Percentiles rank a stretch among this genome's conserved stretches.
These are phyloP conservation scores for Marasmius tenuissimus DNA, from an alignment of 1,284 basidiomycete genomes.

Conservation along the genomic window DNA sequence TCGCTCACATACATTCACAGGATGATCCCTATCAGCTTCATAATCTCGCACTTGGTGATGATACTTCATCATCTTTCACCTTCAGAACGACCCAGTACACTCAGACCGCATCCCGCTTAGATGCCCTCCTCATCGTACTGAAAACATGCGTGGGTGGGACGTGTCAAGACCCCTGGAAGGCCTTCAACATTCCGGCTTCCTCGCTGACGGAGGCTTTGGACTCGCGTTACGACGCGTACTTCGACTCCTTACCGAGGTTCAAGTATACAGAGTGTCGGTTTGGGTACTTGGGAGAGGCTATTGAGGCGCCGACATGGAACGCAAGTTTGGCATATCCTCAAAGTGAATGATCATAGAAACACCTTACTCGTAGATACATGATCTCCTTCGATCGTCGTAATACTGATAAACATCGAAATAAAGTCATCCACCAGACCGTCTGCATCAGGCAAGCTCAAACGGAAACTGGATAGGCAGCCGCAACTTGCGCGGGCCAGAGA, in stretches of 20 bases:
- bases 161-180: constrained; percentile 1
- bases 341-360: too few relatives aligned
- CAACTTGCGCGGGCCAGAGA: too few relatives aligned
- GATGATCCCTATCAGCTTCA: constrained; percentile 1
- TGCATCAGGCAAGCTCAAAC: too few relatives aligned
- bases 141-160: constrained; percentile 1
- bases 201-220: not conserved
- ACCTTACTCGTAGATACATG: too few relatives aligned
- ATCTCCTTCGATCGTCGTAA: too few relatives aligned
- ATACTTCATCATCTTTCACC: not conserved
- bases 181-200: not conserved
- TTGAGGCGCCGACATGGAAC: not conserved
- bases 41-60: not conserved
- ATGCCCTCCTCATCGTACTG: not conserved
- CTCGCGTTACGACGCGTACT: not conserved
- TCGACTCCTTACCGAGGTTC: not conserved
- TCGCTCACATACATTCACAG: not conserved
- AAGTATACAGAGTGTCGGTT: not conserved
- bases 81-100: not conserved
- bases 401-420: too few relatives aligned
- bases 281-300: constrained; percentile 4
- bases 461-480: too few relatives aligned
- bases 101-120: not conserved
- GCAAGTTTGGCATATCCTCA: not conserved
- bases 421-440: too few relatives aligned